Percentiles rank a stretch among this genome's conserved stretches.
Conservation (phyloP, 2,329 filamentous ascomycete genomes). For the Trichoderma atroviride region DNA sequence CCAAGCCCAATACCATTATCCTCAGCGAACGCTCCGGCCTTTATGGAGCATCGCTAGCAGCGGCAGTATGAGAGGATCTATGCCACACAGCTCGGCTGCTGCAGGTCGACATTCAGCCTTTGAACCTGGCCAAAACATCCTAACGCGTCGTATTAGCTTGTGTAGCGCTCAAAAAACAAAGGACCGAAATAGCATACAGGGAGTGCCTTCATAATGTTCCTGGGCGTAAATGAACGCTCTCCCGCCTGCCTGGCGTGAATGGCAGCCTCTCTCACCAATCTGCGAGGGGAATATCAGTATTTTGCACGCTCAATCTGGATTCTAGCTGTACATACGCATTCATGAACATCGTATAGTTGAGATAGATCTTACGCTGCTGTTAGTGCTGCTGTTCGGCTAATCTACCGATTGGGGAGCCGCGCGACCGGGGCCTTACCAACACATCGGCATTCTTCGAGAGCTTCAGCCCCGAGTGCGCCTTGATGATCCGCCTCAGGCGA, state of each 20-base stretch:
- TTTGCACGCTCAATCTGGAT: background rate
- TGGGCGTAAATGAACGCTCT: constrained; percentile 73
- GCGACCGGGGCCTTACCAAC: constrained; percentile 55
- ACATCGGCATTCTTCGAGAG: constrained; percentile 86
- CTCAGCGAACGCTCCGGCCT: background rate
- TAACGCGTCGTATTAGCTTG: constrained; percentile 36
- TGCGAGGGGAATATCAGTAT: constrained; percentile 38
- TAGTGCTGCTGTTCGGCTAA: constrained; percentile 27
- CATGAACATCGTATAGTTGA: constrained; percentile 85
- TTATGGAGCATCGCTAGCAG: background rate
- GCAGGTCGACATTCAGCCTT: constrained; percentile 52
- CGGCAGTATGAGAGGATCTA: background rate
- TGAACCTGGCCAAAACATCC: constrained; percentile 69
- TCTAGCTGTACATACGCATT: constrained; percentile 51
- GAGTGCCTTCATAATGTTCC: constrained; percentile 76
- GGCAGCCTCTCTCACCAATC: constrained; percentile 76
- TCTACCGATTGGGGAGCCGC: background rate
- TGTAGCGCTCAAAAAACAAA: background rate
- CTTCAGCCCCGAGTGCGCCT: constrained; percentile 79
- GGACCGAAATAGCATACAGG: constrained; percentile 55
- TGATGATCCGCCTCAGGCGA: constrained; percentile 86
- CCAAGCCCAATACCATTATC: background rate
- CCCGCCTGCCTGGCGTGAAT: constrained; percentile 75
- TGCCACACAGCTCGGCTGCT: background rate
- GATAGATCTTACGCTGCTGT: constrained; percentile 67